Conservation (phyloP, 306 rosid species). For the Inga oerstediana region DNA sequence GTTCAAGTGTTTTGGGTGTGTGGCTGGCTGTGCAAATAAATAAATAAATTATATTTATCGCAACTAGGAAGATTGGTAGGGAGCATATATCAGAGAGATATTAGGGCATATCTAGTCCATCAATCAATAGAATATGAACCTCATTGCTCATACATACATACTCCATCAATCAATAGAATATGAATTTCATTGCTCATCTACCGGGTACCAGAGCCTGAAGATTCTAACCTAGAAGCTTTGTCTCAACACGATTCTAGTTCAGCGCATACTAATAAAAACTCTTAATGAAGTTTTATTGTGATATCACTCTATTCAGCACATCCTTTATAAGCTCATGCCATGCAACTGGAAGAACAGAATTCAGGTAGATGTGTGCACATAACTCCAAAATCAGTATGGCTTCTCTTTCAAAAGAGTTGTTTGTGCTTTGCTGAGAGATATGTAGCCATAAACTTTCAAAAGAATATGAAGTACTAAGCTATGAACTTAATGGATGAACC, state of each 20-base stretch:
- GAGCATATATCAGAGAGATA: background rate
- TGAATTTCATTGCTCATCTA: background rate
- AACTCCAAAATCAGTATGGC: constrained; percentile 19
- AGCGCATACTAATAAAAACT: too few species aligned
- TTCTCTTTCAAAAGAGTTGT: background rate
- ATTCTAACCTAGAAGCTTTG: too few species aligned
- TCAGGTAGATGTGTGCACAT: constrained; percentile 16
- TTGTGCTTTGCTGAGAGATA: background rate
- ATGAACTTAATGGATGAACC: constrained; percentile 10
- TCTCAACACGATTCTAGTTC: too few species aligned
- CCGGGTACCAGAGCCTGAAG: too few species aligned
- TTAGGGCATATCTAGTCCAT: background rate
- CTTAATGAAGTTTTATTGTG: too few species aligned
- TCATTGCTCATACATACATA: background rate
- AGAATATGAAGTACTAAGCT: constrained; percentile 6
- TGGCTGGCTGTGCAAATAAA: background rate
- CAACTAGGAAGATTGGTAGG: background rate
- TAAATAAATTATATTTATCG: background rate
- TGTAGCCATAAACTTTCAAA: background rate
- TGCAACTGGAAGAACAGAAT: constrained; percentile 8
- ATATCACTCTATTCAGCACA: constrained; percentile 12
- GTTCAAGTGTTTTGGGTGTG: background rate
- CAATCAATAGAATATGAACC: background rate
- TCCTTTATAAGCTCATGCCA: background rate
- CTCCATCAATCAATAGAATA: background rate